A percentile compares a stretch with the other conserved stretches of the same genome.
phyloP scores from a whole-genome alignment of 2,329 filamentous ascomycete species.

The Xylariaceae sp. region DNA sequence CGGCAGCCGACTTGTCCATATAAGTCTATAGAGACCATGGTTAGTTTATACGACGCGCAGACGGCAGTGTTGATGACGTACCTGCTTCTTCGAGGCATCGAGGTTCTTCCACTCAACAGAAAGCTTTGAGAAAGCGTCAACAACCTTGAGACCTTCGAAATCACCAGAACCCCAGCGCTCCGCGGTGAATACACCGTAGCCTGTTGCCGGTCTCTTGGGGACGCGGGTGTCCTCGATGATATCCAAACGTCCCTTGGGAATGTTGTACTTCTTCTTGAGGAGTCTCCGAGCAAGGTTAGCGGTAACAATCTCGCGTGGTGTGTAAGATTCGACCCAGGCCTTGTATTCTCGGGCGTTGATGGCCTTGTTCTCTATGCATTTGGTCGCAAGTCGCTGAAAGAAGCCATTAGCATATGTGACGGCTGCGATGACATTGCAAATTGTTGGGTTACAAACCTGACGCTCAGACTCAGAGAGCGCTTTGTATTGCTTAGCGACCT shows the following conservation, averaged over 20 bases:
- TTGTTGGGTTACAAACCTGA: slow-evolving; percentile 37
- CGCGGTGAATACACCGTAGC: slow-evolving; percentile 38
- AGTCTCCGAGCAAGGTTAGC: slow-evolving; percentile 45
- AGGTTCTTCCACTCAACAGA: slow-evolving; percentile 41
- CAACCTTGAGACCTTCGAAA: slow-evolving; percentile 1
- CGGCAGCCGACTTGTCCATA: slow-evolving; percentile 30
- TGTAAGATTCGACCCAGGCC: slow-evolving; percentile 45
- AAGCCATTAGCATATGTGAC: slow-evolving; percentile 13
- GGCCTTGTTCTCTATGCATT: slow-evolving; percentile 37
- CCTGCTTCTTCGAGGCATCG: slow-evolving; percentile 38
- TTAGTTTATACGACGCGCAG: slow-evolving; percentile 17
- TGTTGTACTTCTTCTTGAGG: slow-evolving; percentile 36
- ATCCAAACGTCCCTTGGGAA: slow-evolving; percentile 24
- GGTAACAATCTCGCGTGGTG: slow-evolving; percentile 36
- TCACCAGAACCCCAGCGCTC: slow-evolving; percentile 34
- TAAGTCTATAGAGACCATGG: slow-evolving; percentile 30
- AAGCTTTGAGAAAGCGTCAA: slow-evolving; percentile 27
- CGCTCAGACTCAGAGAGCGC: slow-evolving; percentile 37
- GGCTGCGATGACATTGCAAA: background rate
- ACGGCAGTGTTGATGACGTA: slow-evolving; percentile 25
- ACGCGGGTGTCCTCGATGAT: slow-evolving; percentile 43
- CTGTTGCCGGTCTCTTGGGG: slow-evolving; percentile 36
- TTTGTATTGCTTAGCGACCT: slow-evolving; percentile 35
- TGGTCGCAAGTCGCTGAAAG: slow-evolving; percentile 35
- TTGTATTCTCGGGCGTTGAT: slow-evolving; percentile 38